phyloP scores from a whole-genome alignment of 192 early-diverging fungal genomes.

The Coemansia reversa region DNA sequence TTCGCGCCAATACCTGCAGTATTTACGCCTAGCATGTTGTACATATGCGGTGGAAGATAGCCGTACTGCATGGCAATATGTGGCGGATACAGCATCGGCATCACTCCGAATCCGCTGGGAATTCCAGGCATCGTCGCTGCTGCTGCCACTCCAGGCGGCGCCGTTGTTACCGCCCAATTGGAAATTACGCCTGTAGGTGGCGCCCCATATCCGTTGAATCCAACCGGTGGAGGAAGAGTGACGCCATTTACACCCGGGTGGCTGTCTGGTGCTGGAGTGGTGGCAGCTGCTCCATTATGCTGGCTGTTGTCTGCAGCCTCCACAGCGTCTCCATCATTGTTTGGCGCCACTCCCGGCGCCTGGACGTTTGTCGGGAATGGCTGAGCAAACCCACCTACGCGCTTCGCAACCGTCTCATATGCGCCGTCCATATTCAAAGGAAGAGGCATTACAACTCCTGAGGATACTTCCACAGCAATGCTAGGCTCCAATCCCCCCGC shows the following conservation, averaged over 20 bases:
- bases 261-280: slow-evolving; percentile 27
- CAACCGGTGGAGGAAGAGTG: slow-evolving; percentile 14
- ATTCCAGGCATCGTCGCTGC: slow-evolving; percentile 7
- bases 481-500: neutral
- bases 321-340: neutral
- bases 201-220: slow-evolving; percentile 20
- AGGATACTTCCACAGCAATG: too few relatives aligned
- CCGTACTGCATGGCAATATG: slow-evolving; percentile 48
- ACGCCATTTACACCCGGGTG: neutral
- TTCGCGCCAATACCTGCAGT: slow-evolving; percentile 7
- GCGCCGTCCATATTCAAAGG: too few relatives aligned
- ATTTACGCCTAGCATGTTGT: slow-evolving; percentile 29
- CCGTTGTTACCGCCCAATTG: slow-evolving; percentile 18
- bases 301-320: neutral
- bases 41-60: slow-evolving; percentile 49
- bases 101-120: slow-evolving; percentile 30
- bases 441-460: too few relatives aligned
- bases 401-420: neutral
- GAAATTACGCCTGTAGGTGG: slow-evolving; percentile 5
- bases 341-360: neutral
- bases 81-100: slow-evolving; percentile 47
- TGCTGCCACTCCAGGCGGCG: slow-evolving; percentile 5
- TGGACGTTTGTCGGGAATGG: too few relatives aligned
- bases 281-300: neutral
- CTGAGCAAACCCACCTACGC: slow-evolving; percentile 35